Evolutionary conservation across 1,284 basidiomycete genomes (phyloP).

Genomic region (Cryptococcus floricola): DNA sequence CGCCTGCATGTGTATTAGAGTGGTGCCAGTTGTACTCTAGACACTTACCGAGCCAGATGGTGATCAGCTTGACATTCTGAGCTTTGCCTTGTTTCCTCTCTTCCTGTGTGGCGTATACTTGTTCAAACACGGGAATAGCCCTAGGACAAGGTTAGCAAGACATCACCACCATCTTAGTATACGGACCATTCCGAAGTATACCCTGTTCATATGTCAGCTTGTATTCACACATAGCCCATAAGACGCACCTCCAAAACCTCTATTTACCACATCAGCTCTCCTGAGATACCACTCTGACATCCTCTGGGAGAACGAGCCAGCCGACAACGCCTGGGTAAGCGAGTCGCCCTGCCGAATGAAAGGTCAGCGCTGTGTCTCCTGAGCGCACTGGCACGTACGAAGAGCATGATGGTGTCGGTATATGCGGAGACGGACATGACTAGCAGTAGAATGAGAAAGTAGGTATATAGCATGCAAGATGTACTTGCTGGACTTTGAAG

Average conservation of each 20-base stretch:
- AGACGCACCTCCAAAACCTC: slow-evolving; percentile 55
- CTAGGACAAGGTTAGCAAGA: slow-evolving; percentile 16
- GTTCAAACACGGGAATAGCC: slow-evolving; percentile 71
- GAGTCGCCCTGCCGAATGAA: slow-evolving; percentile 40
- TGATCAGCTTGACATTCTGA: slow-evolving; percentile 61
- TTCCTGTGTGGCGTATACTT: slow-evolving; percentile 60
- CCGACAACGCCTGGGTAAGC: slow-evolving; percentile 41
- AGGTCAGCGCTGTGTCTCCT: background rate
- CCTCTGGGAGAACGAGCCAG: slow-evolving; percentile 40
- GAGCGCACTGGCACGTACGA: slow-evolving; percentile 25
- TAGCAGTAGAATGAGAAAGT: background rate
- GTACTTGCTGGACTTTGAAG: too few relatives aligned
- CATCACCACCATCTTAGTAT: too few relatives aligned
- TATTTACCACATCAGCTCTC: slow-evolving; percentile 75
- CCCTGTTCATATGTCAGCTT: slow-evolving; percentile 47
- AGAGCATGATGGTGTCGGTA: slow-evolving; percentile 43
- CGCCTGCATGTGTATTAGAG: slow-evolving; percentile 42
- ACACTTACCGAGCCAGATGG: slow-evolving; percentile 72
- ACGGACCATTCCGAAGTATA: slow-evolving; percentile 71
- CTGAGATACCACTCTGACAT: slow-evolving; percentile 61
- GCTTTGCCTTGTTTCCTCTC: slow-evolving; percentile 55
- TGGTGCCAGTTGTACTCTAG: background rate
- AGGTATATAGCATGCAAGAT: background rate
- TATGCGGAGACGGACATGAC: slow-evolving; percentile 36
- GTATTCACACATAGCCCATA: background rate